Conservation (phyloP, 2,329 filamentous ascomycete species). For the Colletotrichum chrysophilum region DNA sequence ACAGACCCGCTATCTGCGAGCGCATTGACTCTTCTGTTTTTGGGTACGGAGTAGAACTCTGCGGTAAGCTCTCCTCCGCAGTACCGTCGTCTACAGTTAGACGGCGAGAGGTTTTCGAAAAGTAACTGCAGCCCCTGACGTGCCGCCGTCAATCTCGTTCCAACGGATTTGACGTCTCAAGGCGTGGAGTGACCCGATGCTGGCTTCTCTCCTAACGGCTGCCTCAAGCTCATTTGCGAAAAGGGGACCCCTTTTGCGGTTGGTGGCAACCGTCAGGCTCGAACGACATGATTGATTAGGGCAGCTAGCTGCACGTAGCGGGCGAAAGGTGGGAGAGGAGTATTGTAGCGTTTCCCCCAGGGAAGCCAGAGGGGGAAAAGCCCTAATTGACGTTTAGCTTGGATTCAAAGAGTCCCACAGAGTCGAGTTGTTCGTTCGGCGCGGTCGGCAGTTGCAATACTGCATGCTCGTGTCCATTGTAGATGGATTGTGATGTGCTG, state of each 20-base stretch:
- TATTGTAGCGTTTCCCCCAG: not conserved
- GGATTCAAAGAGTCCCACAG: not conserved
- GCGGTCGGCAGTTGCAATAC: slow-evolving; percentile 7
- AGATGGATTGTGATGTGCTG: not conserved
- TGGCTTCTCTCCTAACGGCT: not conserved
- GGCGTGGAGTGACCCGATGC: not conserved
- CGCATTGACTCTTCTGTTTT: slow-evolving; percentile 1
- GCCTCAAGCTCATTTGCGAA: not conserved
- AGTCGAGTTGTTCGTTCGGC: not conserved
- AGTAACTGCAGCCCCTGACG: not conserved
- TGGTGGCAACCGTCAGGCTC: not conserved
- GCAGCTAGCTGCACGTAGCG: not conserved
- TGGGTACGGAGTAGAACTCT: not conserved
- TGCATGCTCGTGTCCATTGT: not conserved
- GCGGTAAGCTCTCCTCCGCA: not conserved
- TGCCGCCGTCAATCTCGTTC: not conserved
- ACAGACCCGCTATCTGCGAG: not conserved
- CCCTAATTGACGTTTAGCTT: not conserved
- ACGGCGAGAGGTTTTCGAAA: not conserved
- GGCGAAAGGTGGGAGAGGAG: not conserved
- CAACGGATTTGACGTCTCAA: slow-evolving; percentile 1
- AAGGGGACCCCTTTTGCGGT: not conserved
- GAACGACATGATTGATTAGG: not conserved
- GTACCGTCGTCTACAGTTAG: not conserved
- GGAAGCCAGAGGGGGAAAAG: not conserved